A percentile compares a stretch with the other conserved stretches of the same genome.
Conservation (phyloP, 208 protist genomes). For the Leishmania braziliensis region DNA sequence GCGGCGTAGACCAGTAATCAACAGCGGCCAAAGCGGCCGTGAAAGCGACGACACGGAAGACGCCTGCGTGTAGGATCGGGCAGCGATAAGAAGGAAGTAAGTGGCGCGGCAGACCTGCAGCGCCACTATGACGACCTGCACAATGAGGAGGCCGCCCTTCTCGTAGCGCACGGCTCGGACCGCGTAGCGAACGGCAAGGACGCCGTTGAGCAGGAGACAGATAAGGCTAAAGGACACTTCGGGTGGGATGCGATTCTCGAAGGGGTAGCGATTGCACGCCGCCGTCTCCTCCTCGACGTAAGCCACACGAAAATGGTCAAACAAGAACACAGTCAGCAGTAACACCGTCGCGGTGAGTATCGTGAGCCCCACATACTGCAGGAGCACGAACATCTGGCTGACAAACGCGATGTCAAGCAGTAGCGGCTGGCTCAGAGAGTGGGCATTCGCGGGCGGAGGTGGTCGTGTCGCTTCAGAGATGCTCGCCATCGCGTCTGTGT, state of each 20-base stretch:
- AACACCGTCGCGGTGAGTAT: constrained; percentile 15
- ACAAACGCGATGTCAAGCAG: constrained; percentile 21
- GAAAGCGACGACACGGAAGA: neutral
- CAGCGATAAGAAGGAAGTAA: constrained; percentile 46
- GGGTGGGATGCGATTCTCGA: constrained; percentile 34
- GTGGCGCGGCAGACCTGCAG: constrained; percentile 43
- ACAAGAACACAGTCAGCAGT: constrained; percentile 14
- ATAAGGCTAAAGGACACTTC: constrained; percentile 51
- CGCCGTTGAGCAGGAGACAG: constrained; percentile 50
- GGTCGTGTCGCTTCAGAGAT: neutral
- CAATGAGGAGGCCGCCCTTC: constrained; percentile 50
- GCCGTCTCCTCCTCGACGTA: constrained; percentile 39
- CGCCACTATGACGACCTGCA: constrained; percentile 42
- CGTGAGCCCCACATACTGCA: constrained; percentile 38
- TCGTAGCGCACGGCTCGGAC: constrained; percentile 63
- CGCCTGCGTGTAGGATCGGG: constrained; percentile 23
- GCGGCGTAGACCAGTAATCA: neutral
- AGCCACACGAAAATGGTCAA: neutral
- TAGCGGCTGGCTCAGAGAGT: neutral
- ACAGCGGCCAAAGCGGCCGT: neutral
- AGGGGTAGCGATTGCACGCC: constrained; percentile 39
- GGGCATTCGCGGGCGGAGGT: neutral
- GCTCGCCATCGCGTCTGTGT: neutral
- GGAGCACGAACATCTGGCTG: constrained; percentile 35
- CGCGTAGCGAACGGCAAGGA: constrained; percentile 42